Evolutionary conservation across 164 flowering plant species (phyloP).

Genomic region (Vitis amurensis): DNA sequence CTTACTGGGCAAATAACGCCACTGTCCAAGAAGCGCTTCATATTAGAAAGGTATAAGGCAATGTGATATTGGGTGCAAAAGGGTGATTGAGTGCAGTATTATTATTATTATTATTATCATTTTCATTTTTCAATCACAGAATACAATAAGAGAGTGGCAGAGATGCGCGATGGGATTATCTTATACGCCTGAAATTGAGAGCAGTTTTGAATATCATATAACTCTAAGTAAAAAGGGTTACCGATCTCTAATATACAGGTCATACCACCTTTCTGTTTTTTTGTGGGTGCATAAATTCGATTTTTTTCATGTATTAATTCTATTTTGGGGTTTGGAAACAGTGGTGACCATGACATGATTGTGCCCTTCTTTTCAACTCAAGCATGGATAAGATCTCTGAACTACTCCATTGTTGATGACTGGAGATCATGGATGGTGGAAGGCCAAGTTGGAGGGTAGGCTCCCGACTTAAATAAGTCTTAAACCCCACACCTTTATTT

Average conservation of each 20-base stretch:
- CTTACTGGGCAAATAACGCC: constrained; percentile 38
- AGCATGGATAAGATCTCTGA: constrained; percentile 54
- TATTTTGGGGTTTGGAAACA: constrained; percentile 5
- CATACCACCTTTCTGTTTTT: not conserved
- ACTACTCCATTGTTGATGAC: constrained; percentile 45
- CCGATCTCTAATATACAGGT: constrained; percentile 44
- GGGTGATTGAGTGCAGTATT: too few species aligned
- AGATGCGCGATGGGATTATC: constrained; percentile 21
- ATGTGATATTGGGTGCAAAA: too few species aligned
- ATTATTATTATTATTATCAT: too few species aligned
- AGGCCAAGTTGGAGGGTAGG: constrained; percentile 62
- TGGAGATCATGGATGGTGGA: constrained; percentile 58
- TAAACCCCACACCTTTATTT: not conserved
- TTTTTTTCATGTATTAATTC: too few species aligned
- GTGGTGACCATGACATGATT: constrained; percentile 60
- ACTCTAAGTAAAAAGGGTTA: constrained; percentile 36
- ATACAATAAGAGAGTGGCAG: constrained; percentile 26
- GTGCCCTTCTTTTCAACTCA: constrained; percentile 42
- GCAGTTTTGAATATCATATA: constrained; percentile 29
- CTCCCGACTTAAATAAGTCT: not conserved
- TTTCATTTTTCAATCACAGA: constrained; percentile 20
- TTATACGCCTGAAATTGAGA: constrained; percentile 3
- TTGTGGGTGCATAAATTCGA: not conserved
- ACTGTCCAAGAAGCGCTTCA: constrained; percentile 44
- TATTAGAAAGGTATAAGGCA: constrained; percentile 33